A percentile compares a stretch with the other conserved stretches of the same genome.
Evolutionary conservation across 2,329 filamentous ascomycete genomes (phyloP).

Genomic region (Alternaria incomplexa): DNA sequence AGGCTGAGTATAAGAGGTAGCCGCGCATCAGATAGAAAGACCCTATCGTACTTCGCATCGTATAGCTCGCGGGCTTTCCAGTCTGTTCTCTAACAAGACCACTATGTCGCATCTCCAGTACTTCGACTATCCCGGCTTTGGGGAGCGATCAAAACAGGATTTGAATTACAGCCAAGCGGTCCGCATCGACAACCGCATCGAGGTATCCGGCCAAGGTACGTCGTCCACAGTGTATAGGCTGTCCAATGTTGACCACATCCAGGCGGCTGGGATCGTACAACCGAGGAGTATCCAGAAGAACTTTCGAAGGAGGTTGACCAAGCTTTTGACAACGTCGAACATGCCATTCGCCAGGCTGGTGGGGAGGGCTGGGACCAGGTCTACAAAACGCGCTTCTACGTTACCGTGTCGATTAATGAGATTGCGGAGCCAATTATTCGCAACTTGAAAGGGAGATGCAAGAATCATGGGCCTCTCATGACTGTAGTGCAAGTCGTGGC

Average conservation of each 20-base stretch:
- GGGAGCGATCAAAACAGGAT: conserved; percentile 24
- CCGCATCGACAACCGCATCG: conserved; percentile 31
- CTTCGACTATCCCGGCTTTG: conserved; percentile 12
- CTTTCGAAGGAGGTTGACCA: conserved; percentile 31
- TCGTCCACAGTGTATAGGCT: background rate
- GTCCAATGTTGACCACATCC: background rate
- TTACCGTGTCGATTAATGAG: conserved; percentile 20
- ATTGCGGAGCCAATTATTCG: conserved; percentile 15
- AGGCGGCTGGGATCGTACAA: conserved; percentile 36
- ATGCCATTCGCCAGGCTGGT: conserved; percentile 58
- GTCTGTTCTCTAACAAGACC: background rate
- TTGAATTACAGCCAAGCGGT: conserved; percentile 35
- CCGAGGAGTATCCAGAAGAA: conserved; percentile 25
- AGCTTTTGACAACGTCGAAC: conserved; percentile 63
- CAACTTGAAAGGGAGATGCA: conserved; percentile 29
- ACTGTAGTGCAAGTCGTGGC: conserved; percentile 28
- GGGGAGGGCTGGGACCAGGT: conserved; percentile 61
- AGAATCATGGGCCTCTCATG: conserved; percentile 31
- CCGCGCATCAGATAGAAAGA: background rate
- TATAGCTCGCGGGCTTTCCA: background rate
- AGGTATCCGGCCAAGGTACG: conserved; percentile 36
- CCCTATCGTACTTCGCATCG: background rate
- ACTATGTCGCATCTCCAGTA: background rate
- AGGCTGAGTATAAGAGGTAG: background rate
- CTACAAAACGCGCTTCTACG: conserved; percentile 30